Percentiles rank a stretch among this genome's conserved stretches.
phyloP scores from a whole-genome alignment of 2,329 filamentous ascomycete genomes.

The Chaetoscypha palmicola region DNA sequence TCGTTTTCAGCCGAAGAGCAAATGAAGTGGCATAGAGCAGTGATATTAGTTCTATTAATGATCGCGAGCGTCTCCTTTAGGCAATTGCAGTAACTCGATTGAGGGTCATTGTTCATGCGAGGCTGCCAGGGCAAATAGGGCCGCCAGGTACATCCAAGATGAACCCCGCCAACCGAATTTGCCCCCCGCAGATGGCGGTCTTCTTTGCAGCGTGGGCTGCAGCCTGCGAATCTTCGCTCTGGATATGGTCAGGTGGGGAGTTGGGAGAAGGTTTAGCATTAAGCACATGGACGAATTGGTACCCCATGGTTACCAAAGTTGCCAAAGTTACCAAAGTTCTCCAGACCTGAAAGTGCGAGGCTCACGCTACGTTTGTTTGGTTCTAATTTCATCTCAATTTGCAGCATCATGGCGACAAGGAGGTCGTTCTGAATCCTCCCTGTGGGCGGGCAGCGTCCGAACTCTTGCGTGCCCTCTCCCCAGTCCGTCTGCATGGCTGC shows the following conservation, averaged over 20 bases:
- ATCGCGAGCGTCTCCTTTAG: conserved; percentile 20
- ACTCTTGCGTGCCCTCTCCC: conserved; percentile 6
- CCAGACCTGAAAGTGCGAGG: conserved; percentile 3
- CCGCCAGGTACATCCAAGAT: not conserved
- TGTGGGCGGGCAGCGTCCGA: conserved; percentile 6
- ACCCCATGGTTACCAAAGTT: not conserved
- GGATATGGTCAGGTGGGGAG: conserved; percentile 1
- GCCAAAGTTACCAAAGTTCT: not conserved
- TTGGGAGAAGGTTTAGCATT: not conserved
- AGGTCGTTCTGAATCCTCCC: conserved; percentile 8
- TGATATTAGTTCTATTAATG: conserved; percentile 26
- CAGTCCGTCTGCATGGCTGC: not conserved
- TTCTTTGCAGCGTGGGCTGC: not conserved
- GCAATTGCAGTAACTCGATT: conserved; percentile 17
- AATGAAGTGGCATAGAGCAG: conserved; percentile 19
- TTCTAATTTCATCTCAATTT: conserved; percentile 25
- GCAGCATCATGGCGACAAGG: conserved; percentile 19
- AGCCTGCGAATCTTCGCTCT: not conserved
- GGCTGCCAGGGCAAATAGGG: conserved; percentile 3
- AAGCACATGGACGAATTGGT: conserved; percentile 6
- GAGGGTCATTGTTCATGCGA: conserved; percentile 23
- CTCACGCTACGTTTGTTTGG: conserved; percentile 12
- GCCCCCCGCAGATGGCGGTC: conserved; percentile 5
- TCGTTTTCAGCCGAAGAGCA: conserved; percentile 14
- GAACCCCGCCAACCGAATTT: conserved; percentile 9